Evolutionary conservation across 2,329 filamentous ascomycete genomes (phyloP).

Genomic region (Penicillium sp.): DNA sequence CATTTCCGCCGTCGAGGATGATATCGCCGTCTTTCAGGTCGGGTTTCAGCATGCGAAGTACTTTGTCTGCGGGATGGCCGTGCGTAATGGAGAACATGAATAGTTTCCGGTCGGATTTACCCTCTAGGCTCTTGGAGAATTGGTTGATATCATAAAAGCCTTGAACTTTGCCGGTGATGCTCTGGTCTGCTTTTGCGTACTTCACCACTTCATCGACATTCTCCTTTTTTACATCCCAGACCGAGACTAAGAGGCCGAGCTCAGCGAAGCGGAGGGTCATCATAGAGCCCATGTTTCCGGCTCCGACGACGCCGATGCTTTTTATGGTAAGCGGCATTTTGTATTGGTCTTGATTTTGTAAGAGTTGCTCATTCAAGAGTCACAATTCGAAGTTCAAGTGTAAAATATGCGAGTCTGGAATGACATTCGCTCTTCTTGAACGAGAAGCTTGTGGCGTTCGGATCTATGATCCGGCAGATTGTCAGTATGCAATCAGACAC

Average conservation of each 20-base stretch:
- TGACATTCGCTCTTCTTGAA: constrained; percentile 16
- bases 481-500: constrained; percentile 19
- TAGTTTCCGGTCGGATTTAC: constrained; percentile 31
- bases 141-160: constrained; percentile 37
- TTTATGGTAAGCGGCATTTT: constrained; percentile 31
- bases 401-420: background rate
- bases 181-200: constrained; percentile 23
- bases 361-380: background rate
- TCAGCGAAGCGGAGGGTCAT: constrained; percentile 44
- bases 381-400: no score
- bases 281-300: constrained; percentile 45
- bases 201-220: constrained; percentile 36
- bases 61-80: constrained; percentile 38
- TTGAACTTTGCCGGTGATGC: constrained; percentile 32
- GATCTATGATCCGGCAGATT: constrained; percentile 4
- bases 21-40: constrained; percentile 61
- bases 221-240: constrained; percentile 36
- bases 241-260: constrained; percentile 38
- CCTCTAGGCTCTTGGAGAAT: constrained; percentile 37
- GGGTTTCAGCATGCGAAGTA: constrained; percentile 43
- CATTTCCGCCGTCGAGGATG: constrained; percentile 67
- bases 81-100: constrained; percentile 45
- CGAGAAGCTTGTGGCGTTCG: constrained; percentile 17
- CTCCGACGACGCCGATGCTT: constrained; percentile 41
- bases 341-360: background rate